Evolutionary conservation across 1,284 basidiomycete species (phyloP).

Genomic region (Calocybe gambosa): DNA sequence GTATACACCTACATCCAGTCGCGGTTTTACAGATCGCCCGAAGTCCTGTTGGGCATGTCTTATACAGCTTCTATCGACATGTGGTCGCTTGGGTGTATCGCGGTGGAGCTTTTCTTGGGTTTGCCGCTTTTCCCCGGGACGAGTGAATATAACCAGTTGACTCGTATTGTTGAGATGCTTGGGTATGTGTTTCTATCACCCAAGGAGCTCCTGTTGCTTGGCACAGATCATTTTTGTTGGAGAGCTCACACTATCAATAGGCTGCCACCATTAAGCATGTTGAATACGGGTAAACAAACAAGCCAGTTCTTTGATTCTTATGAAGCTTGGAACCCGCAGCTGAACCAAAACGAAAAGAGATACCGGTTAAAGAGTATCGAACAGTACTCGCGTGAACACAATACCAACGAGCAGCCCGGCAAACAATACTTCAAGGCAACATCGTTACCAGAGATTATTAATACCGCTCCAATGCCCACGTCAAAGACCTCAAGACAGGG

Average conservation of each 20-base stretch:
- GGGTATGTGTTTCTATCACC: constrained; percentile 54
- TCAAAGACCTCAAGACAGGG: constrained; percentile 73
- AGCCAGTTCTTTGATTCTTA: constrained; percentile 88
- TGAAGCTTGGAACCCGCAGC: constrained; percentile 64
- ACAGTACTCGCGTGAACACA: constrained; percentile 93
- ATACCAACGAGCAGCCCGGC: constrained; percentile 92
- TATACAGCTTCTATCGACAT: constrained; percentile 95
- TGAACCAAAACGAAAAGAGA: constrained; percentile 69
- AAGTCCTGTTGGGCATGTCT: constrained; percentile 92
- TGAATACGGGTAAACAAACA: constrained; percentile 95
- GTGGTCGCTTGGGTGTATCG: constrained; percentile 95
- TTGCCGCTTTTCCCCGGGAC: constrained; percentile 96
- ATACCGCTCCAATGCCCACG: constrained; percentile 85
- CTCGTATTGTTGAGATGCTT: constrained; percentile 96
- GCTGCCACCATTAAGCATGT: constrained; percentile 86
- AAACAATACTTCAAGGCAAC: constrained; percentile 99
- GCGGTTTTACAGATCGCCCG: constrained; percentile 96
- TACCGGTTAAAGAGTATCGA: constrained; percentile 90
- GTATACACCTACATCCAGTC: constrained; percentile 99
- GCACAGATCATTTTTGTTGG: neutral
- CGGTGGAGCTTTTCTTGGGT: constrained; percentile 95
- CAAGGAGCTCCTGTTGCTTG: constrained; percentile 1
- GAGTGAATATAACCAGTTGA: constrained; percentile 98
- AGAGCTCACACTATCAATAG: constrained; percentile 29
- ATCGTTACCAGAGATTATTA: constrained; percentile 92